These are phyloP conservation scores for Talaromyces wortmannii DNA, from an alignment of 495 filamentous ascomycete genomes.

Conservation along the genomic window DNA sequence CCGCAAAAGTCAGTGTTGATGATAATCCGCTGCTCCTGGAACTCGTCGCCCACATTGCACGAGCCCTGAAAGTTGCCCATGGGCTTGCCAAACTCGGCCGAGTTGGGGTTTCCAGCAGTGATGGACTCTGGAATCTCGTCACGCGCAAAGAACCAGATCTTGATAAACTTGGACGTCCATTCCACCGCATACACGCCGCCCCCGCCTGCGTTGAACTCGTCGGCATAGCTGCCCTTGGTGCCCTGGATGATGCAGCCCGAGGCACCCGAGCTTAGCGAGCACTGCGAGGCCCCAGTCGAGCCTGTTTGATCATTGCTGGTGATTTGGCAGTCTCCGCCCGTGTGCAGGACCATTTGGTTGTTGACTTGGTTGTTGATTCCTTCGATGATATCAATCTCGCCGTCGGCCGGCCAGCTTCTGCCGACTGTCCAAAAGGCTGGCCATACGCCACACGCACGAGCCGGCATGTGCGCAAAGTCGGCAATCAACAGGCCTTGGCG, in stretches of 20 bases:
- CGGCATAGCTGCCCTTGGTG: constrained; percentile 53
- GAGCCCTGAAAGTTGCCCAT: constrained; percentile 47
- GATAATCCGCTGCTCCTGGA: constrained; percentile 67
- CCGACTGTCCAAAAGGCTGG: constrained; percentile 74
- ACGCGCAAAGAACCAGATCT: constrained; percentile 75
- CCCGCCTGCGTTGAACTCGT: constrained; percentile 62
- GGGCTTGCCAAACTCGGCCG: constrained; percentile 59
- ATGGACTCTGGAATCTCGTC: constrained; percentile 51
- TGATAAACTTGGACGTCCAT: constrained; percentile 60
- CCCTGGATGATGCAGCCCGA: constrained; percentile 42
- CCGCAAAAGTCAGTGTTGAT: constrained; percentile 87
- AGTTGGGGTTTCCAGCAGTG: constrained; percentile 49
- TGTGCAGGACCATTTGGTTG: constrained; percentile 74
- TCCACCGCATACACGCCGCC: constrained; percentile 78
- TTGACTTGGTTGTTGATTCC: constrained; percentile 62
- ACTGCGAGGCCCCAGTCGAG: constrained; percentile 42
- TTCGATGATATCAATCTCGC: constrained; percentile 92
- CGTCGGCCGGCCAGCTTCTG: constrained; percentile 66
- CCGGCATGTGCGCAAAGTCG: constrained; percentile 74
- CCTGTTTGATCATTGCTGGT: constrained; percentile 41
- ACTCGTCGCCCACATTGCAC: constrained; percentile 61
- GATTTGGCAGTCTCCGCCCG: constrained; percentile 54
- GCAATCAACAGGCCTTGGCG: constrained; percentile 64
- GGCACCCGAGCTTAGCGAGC: constrained; percentile 44
- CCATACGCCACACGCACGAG: constrained; percentile 62